phyloP scores from a whole-genome alignment of 192 early-diverging fungal species.

The Diversispora eburnea region DNA sequence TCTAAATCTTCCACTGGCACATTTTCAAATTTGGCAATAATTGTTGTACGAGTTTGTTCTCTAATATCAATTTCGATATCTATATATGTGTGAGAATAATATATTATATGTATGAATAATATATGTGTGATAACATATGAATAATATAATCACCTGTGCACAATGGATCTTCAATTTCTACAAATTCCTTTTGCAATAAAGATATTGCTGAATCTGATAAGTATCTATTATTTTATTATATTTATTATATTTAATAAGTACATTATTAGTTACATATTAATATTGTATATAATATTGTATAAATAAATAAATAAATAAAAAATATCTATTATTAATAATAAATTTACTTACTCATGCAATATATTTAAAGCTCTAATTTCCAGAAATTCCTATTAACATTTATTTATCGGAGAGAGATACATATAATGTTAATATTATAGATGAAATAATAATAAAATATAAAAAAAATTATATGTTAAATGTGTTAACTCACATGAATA shows the following conservation, averaged over 20 bases:
- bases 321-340: background rate
- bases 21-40: conserved; percentile 45
- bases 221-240: conserved; percentile 41
- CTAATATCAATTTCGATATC: conserved; percentile 46
- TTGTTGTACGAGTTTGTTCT: conserved; percentile 44
- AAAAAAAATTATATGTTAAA: too few species aligned
- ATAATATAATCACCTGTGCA: conserved; percentile 46
- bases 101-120: too few species aligned
- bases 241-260: conserved; percentile 10
- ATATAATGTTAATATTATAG: background rate
- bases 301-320: background rate
- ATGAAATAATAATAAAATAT: background rate
- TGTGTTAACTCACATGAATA: conserved; percentile 38
- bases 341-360: conserved; percentile 7
- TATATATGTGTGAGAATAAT: background rate
- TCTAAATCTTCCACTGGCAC: conserved; percentile 55
- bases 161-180: conserved; percentile 58
- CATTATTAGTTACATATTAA: background rate
- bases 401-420: background rate
- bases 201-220: conserved; percentile 58
- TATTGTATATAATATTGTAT: background rate
- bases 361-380: conserved; percentile 36
- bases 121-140: background rate
- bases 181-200: conserved; percentile 55
- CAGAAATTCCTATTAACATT: conserved; percentile 27